Conservation (phyloP, 257 asterid genomes). For the Apocynum venetum region DNA sequence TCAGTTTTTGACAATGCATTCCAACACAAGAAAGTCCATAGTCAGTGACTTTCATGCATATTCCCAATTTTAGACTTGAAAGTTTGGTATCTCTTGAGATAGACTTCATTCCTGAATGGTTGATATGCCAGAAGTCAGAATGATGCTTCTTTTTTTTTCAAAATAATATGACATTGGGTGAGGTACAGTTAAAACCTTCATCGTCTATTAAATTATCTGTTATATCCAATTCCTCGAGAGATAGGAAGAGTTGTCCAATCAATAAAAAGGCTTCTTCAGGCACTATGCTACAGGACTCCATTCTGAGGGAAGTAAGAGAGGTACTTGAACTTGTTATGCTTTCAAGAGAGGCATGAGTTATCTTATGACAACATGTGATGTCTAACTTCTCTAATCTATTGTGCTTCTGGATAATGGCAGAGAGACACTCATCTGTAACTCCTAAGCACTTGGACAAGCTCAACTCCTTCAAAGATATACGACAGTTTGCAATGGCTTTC, state of each 20-base stretch:
- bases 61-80: conserved; percentile 26
- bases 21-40: conserved; percentile 25
- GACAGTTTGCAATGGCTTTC: conserved; percentile 23
- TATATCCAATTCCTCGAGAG: conserved; percentile 30
- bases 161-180: not conserved
- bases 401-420: conserved; percentile 21
- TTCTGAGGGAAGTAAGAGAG: conserved; percentile 25
- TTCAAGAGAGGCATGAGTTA: conserved; percentile 26
- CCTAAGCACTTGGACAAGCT: conserved; percentile 36
- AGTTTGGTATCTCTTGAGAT: conserved; percentile 29
- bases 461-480: conserved; percentile 25
- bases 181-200: conserved; percentile 19
- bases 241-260: conserved; percentile 27
- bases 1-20: conserved; percentile 23
- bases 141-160: too few relatives aligned
- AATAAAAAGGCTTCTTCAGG: conserved; percentile 23
- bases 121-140: conserved; percentile 1
- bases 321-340: conserved; percentile 26
- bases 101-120: conserved; percentile 22
- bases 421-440: conserved; percentile 34
- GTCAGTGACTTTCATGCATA: conserved; percentile 35
- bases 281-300: conserved; percentile 31
- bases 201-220: conserved; percentile 31
- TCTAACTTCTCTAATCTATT: conserved; percentile 26
- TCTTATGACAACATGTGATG: conserved; percentile 30